Evolutionary conservation across 768 basidiomycete species (phyloP).

Genomic region (Phaeotremella skinneri): DNA sequence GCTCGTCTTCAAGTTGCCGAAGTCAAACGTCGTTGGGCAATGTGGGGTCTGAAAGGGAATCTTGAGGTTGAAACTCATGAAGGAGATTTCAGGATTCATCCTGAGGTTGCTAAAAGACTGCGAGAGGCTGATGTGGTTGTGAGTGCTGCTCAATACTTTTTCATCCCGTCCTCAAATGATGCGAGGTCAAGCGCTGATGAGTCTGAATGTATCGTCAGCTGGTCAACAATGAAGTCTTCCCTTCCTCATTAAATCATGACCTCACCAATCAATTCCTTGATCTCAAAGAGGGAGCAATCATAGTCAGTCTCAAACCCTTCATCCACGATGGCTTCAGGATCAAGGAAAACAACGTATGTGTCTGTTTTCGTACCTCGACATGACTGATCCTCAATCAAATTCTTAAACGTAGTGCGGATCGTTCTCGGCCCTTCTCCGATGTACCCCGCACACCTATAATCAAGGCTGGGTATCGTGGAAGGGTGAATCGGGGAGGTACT

Average conservation of each 20-base stretch:
- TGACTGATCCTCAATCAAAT: background rate
- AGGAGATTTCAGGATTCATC: conserved; percentile 77
- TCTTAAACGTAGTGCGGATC: conserved; percentile 34
- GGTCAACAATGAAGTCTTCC: conserved; percentile 54
- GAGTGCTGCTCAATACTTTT: conserved; percentile 45
- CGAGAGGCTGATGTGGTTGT: conserved; percentile 83
- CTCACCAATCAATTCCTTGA: conserved; percentile 88
- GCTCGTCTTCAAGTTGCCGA: conserved; percentile 73
- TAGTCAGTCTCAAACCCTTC: conserved; percentile 84
- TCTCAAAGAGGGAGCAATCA: conserved; percentile 84
- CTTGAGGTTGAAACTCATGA: conserved; percentile 76
- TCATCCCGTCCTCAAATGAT: too few species aligned
- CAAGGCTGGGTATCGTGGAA: conserved; percentile 48
- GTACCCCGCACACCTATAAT: conserved; percentile 30
- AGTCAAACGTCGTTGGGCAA: conserved; percentile 70
- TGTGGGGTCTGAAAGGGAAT: conserved; percentile 78
- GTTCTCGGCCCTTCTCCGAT: conserved; percentile 39
- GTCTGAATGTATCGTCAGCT: conserved; percentile 26
- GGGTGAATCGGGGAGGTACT: conserved; percentile 41
- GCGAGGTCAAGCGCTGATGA: conserved; percentile 8
- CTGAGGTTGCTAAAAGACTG: conserved; percentile 67
- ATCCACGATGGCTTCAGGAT: conserved; percentile 67
- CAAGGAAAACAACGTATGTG: conserved; percentile 74
- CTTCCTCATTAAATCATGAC: conserved; percentile 67
- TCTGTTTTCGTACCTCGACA: background rate